These are phyloP conservation scores for Wakefieldia striispora DNA, from an alignment of 768 basidiomycete species.

Conservation along the genomic window DNA sequence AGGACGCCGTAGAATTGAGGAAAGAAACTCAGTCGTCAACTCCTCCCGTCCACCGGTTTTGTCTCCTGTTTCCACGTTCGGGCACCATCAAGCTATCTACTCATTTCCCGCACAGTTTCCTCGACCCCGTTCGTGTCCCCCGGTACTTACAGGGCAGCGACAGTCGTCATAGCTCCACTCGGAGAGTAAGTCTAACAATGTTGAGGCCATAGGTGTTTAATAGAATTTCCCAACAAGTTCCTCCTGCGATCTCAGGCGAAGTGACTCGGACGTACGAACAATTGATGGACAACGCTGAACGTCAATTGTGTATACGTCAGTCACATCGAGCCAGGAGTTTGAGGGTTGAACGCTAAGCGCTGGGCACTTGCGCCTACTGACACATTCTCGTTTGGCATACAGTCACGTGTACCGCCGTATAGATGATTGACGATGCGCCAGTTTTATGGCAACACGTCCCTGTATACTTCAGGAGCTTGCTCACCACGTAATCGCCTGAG, in stretches of 20 bases:
- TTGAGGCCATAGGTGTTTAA: too few relatives aligned
- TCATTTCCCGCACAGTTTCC: not conserved
- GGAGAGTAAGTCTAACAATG: too few relatives aligned
- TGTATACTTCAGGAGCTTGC: too few relatives aligned
- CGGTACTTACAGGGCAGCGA: not conserved
- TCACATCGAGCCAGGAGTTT: not conserved
- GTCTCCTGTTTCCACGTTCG: not conserved
- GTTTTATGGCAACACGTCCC: too few relatives aligned
- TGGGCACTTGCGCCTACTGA: too few relatives aligned
- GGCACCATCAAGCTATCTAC: not conserved
- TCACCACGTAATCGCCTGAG: too few relatives aligned
- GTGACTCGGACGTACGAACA: slow-evolving; percentile 17
- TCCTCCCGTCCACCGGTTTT: not conserved
- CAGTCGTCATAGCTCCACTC: too few relatives aligned
- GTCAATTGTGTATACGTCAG: slow-evolving; percentile 8
- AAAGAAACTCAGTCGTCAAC: not conserved
- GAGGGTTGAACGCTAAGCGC: too few relatives aligned
- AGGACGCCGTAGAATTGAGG: not conserved
- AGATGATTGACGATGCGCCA: too few relatives aligned
- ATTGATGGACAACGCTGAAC: not conserved
- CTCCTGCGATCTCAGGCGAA: not conserved
- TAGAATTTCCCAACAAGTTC: not conserved
- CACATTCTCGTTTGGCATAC: too few relatives aligned
- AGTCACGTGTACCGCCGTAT: too few relatives aligned
- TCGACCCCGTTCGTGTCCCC: slow-evolving; percentile 8